Base-by-base conservation (phyloP, 1,139 yeast genomes). In the Magnusiomyces starmeri region DNA sequence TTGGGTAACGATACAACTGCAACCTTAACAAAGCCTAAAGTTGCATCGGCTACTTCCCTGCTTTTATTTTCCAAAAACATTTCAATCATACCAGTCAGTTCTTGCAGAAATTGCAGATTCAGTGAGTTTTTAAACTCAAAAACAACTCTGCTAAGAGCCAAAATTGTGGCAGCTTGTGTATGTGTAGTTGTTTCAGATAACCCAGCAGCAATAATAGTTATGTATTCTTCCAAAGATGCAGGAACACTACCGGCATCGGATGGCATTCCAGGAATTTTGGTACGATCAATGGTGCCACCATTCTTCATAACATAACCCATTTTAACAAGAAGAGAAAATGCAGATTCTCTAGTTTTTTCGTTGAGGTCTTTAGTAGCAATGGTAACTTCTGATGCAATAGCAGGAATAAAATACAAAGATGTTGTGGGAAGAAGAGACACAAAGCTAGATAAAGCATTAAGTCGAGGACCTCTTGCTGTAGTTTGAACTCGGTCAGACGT, bases 171-270 rank as follows among this genome's bases (percentile, higher is more conserved):
- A 62, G 96, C 86, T 47, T 92, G 85, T 96, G 90, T 90, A 68
- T 90, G 96, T 32, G 95, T 92, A 42, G 94, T 79, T 60, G 85
- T 83, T 51, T 96, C 97, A 37, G 95, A 96, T 60, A 94, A 76
- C 71, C 98, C 99, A 46, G 97, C 98, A 69, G 94, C 82, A 24
- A 92, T 85, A 85, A 92, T 88, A 34, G 95, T 88, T 72, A 92
- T 87, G 65, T 75, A 89, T 69, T 89, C 97, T 46, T 82, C 77
- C 56, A 92, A 75, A 18, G 81, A 75, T 9, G 96, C 95, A 52
- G 77, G 74, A 1, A 83, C 74, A 54, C 78, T 77, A 16, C 84
- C 83, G 41, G 82, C 78, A 20, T 63, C 70, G 4, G 73, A 74
- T 16, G 75, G 73, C 67, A 85, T 79, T 1, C 85, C 88, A 29